These are phyloP conservation scores for Annona squamosa DNA, from an alignment of 164 flowering plant genomes.

Conservation along the genomic window DNA sequence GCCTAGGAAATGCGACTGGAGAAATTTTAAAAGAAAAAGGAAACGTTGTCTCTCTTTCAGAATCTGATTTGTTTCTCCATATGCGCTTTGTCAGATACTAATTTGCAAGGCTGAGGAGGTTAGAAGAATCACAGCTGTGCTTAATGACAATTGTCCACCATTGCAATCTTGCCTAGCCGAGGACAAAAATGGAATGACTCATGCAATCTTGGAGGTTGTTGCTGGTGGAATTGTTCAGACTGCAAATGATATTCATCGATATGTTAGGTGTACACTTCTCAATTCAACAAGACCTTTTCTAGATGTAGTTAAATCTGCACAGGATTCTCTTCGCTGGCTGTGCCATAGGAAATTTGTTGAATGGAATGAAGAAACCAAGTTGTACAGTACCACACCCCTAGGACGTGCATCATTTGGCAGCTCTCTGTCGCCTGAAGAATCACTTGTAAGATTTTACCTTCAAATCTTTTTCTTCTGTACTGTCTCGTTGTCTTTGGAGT, in stretches of 20 bases:
- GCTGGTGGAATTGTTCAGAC: constrained; percentile 97
- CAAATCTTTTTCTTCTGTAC: not conserved
- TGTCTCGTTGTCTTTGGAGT: not conserved
- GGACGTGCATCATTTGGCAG: constrained; percentile 98
- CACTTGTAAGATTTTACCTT: constrained; percentile 51
- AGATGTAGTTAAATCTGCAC: constrained; percentile 94
- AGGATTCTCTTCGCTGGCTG: constrained; percentile 93
- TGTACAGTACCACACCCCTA: constrained; percentile 86
- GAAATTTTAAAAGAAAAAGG: not conserved
- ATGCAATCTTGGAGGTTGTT: constrained; percentile 96
- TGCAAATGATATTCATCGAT: constrained; percentile 85
- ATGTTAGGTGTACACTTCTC: constrained; percentile 93
- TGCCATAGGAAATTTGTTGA: constrained; percentile 83
- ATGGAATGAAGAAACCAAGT: constrained; percentile 91
- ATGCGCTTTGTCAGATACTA: constrained; percentile 46
- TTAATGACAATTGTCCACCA: constrained; percentile 77
- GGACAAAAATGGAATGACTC: constrained; percentile 98
- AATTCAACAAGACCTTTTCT: constrained; percentile 93
- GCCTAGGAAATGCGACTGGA: not conserved
- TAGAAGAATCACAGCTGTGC: constrained; percentile 54
- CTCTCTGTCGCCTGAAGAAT: constrained; percentile 91
- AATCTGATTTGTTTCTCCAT: not conserved
- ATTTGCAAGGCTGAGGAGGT: constrained; percentile 87
- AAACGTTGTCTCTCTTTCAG: not conserved
- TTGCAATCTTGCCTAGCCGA: constrained; percentile 89